Evolutionary conservation across 139 green algal genomes (phyloP).

Genomic region (Coelastrella sp.): DNA sequence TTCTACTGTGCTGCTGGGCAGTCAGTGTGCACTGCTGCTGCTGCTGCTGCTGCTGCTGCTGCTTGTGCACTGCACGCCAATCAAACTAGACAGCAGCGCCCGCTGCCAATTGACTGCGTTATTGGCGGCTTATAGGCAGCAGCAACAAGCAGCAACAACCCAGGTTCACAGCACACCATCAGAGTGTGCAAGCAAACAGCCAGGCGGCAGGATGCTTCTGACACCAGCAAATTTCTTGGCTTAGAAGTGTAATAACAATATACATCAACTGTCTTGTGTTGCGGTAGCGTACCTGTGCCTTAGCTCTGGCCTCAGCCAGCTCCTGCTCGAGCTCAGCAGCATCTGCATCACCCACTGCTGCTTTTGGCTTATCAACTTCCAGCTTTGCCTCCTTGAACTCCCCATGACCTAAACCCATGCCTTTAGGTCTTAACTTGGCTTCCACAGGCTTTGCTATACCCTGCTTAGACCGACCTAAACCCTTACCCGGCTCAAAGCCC

Average conservation of each 20-base stretch:
- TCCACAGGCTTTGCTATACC: slow-evolving; percentile 92
- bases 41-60: not conserved
- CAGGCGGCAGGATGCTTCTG: too few relatives aligned
- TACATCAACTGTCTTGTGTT: not conserved
- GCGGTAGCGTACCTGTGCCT: slow-evolving; percentile 17
- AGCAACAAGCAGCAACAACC: too few relatives aligned
- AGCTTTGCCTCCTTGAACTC: slow-evolving; percentile 70
- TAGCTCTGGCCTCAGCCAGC: slow-evolving; percentile 18
- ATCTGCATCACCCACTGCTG: slow-evolving; percentile 1
- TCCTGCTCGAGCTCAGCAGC: slow-evolving; percentile 35
- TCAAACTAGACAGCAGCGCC: too few relatives aligned
- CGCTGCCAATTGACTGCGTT: too few relatives aligned
- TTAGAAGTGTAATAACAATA: not conserved
- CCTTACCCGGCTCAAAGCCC: slow-evolving; percentile 87
- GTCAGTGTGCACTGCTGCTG: not conserved
- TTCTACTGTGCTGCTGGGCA: too few relatives aligned
- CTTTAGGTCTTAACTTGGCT: slow-evolving; percentile 90
- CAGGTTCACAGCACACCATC: too few relatives aligned
- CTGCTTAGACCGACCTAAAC: slow-evolving; percentile 76
- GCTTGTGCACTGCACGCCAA: not conserved
- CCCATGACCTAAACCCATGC: slow-evolving; percentile 95
- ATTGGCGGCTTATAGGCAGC: too few relatives aligned
- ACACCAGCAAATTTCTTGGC: too few relatives aligned
- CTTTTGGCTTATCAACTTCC: slow-evolving; percentile 34
- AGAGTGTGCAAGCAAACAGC: too few relatives aligned